Evolutionary conservation across 306 rosid species (phyloP).

Genomic region (Potentilla sterilis): DNA sequence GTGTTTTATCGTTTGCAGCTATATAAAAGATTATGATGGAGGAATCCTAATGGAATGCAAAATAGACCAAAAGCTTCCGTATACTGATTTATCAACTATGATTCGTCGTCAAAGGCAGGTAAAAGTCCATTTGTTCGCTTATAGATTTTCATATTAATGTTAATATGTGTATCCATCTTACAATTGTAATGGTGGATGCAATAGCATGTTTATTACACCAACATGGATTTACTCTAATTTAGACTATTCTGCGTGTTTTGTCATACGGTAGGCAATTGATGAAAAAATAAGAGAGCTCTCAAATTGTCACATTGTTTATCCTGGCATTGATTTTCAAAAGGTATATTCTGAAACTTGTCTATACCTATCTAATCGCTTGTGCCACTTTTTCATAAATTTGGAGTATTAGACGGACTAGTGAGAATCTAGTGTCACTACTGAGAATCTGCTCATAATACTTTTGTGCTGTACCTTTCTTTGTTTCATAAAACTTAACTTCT

Average conservation of each 20-base stretch:
- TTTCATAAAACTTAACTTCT: slow-evolving; percentile 8
- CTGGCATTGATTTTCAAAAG: slow-evolving; percentile 84
- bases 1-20: slow-evolving; percentile 45
- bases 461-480: slow-evolving; percentile 17
- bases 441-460: slow-evolving; percentile 3
- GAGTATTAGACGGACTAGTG: background rate
- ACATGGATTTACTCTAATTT: background rate
- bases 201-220: background rate
- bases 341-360: slow-evolving; percentile 29
- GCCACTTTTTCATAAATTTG: background rate
- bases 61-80: slow-evolving; percentile 92
- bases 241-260: slow-evolving; percentile 9
- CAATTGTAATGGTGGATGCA: background rate
- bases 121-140: slow-evolving; percentile 21
- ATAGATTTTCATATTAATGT: slow-evolving; percentile 14
- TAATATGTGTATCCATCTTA: background rate
- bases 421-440: slow-evolving; percentile 2
- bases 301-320: slow-evolving; percentile 85
- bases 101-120: slow-evolving; percentile 94
- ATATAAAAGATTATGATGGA: slow-evolving; percentile 97
- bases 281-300: slow-evolving; percentile 96
- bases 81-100: slow-evolving; percentile 91
- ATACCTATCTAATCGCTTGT: background rate
- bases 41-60: slow-evolving; percentile 97
- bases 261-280: slow-evolving; percentile 74